These are phyloP conservation scores for Hemisphaericaspora nanyangensis DNA, from an alignment of 805 yeast genomes.

Conservation along the genomic window DNA sequence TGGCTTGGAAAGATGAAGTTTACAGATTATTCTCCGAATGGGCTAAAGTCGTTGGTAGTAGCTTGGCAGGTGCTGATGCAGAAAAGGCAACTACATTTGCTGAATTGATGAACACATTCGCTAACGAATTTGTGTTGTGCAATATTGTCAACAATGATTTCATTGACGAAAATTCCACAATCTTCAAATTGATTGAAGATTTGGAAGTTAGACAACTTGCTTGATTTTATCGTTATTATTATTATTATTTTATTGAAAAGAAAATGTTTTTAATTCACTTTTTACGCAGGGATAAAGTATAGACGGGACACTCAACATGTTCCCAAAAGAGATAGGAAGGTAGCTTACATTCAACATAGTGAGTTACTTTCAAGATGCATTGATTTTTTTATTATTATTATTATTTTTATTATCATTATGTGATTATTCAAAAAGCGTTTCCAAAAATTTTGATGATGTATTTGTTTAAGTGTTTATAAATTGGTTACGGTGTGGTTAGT, in stretches of 20 bases:
- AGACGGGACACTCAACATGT: slow-evolving; percentile 33
- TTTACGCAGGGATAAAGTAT: slow-evolving; percentile 16
- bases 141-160: slow-evolving; percentile 90
- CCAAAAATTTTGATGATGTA: not conserved
- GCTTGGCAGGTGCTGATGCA: slow-evolving; percentile 27
- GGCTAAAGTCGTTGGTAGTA: slow-evolving; percentile 50
- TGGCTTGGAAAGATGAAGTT: slow-evolving; percentile 98
- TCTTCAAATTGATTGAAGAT: slow-evolving; percentile 50
- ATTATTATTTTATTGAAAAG: slow-evolving; percentile 1
- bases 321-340: slow-evolving; percentile 16
- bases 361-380: slow-evolving; percentile 5
- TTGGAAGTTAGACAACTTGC: slow-evolving; percentile 15
- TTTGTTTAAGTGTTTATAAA: no score
- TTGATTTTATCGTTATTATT: slow-evolving; percentile 2
- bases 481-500: slow-evolving; percentile 5
- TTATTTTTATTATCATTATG: not conserved
- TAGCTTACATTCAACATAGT: slow-evolving; percentile 4
- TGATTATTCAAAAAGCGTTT: not conserved
- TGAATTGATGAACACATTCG: slow-evolving; percentile 42
- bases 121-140: slow-evolving; percentile 66
- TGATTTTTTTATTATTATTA: slow-evolving; percentile 4
- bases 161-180: slow-evolving; percentile 49
- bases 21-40: slow-evolving; percentile 80
- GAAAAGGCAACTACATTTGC: slow-evolving; percentile 30
- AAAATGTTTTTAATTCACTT: slow-evolving; percentile 15